Base-by-base conservation (phyloP, 805 yeast genomes). In the Cyberlindnera veronae region DNA sequence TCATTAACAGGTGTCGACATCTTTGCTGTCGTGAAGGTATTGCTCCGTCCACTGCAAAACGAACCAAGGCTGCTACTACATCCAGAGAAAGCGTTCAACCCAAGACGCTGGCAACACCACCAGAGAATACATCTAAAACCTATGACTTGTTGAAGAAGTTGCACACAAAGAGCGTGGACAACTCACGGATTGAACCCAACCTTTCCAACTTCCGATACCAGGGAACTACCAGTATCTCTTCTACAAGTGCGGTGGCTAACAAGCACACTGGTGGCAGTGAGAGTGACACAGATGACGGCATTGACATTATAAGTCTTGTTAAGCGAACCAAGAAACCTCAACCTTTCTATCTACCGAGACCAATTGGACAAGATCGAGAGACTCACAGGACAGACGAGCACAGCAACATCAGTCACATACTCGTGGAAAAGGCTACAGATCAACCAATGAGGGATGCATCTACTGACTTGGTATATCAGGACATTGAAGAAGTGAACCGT, bases 1-100 rank as follows among this genome's bases (percentile, higher is more conserved):
- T 4, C 3, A 3, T 22, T 1, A 13, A 55, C n/a, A n/a, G 48
- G 1, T 74, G 77, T 39, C 63, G 76, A 10, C 77, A 74, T 49
- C 36, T 67, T 5, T 73, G 78, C 37, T 74, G 79, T 42, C 63
- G 67, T 29, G 71, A 68, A 27, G 77, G 77, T 1, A 52, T 66
- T 15, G 63, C 66, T 2, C 39, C 39, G 13, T 36, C 35, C 11
- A 38, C 39, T 11, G 29, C 23, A 3, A 44, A 47, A 20, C 24
- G 36, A 18, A 13, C 18, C 10, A 34, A 34, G 23, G 7, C 24
- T n/a, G 24, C 10, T 21, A 32, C 13, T 10, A 20, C 8, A n/a
- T n/a, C n/a, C n/a, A n/a, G n/a, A n/a, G n/a, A n/a, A n/a, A n/a
- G n/a, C n/a, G n/a, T n/a, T 18, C 20, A n/a, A 14, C 17, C 17